phyloP scores from a whole-genome alignment of 176 grass and related monocot species.

The Rhynchospora breviuscula region DNA sequence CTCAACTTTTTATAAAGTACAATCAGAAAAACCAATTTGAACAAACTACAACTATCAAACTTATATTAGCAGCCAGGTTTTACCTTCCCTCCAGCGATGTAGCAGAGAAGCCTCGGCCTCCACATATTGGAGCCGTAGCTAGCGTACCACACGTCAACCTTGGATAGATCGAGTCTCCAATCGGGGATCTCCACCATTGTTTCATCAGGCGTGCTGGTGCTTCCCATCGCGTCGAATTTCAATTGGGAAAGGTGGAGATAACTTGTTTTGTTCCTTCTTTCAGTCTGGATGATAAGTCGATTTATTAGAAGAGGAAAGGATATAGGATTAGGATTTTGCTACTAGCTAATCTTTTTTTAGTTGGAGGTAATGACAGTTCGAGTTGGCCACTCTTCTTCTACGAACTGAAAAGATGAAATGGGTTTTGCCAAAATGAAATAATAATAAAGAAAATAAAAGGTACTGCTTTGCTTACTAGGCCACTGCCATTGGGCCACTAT shows the following conservation, averaged over 20 bases:
- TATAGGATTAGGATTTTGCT: not conserved
- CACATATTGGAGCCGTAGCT: conserved; percentile 97
- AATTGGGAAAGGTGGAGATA: not conserved
- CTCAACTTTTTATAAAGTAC: not conserved
- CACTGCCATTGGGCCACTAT: too few relatives aligned
- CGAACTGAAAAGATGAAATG: not conserved
- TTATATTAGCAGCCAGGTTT: not conserved
- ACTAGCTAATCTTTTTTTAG: not conserved
- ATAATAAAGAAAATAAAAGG: too few relatives aligned
- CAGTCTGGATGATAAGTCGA: not conserved
- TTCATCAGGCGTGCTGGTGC: not conserved
- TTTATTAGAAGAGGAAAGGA: not conserved
- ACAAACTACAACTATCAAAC: not conserved
- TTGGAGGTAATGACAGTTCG: not conserved
- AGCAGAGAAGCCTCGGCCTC: conserved; percentile 73
- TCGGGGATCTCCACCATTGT: not conserved
- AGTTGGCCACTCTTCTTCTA: not conserved
- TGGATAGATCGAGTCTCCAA: conserved; percentile 68
- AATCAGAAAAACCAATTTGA: not conserved
- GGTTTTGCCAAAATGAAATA: too few relatives aligned
- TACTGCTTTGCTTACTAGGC: too few relatives aligned
- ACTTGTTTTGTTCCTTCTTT: not conserved
- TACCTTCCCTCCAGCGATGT: conserved; percentile 92
- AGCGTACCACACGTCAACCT: conserved; percentile 76
- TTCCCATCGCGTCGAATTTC: not conserved